These are phyloP conservation scores for Pterocarpus macrocarpus DNA, from an alignment of 306 rosid genomes.

Conservation along the genomic window DNA sequence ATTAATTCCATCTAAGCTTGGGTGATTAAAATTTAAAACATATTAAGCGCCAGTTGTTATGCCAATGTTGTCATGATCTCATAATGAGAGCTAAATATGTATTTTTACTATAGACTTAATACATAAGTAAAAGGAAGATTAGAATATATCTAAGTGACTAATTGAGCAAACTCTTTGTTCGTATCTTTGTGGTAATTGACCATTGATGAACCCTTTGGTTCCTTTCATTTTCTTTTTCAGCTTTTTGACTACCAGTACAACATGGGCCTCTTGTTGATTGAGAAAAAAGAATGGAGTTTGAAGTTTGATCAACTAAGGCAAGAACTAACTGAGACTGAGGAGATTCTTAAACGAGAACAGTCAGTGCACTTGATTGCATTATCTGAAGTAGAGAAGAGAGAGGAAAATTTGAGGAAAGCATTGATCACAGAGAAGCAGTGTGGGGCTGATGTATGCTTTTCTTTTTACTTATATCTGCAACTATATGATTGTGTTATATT, in stretches of 20 bases:
- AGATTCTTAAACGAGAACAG: constrained; percentile 85
- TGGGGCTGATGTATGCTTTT: constrained; percentile 69
- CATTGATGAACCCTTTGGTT: constrained; percentile 30
- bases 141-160: background rate
- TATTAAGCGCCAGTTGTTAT: background rate
- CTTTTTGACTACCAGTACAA: constrained; percentile 89
- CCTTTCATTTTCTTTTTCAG: constrained; percentile 54
- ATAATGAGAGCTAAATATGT: background rate
- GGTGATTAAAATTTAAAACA: constrained; percentile 3
- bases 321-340: constrained; percentile 74
- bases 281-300: constrained; percentile 80
- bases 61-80: constrained; percentile 19
- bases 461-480: constrained; percentile 32
- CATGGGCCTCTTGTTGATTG: constrained; percentile 91
- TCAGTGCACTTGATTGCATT: constrained; percentile 77
- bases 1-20: background rate
- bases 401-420: constrained; percentile 74
- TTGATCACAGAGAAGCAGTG: constrained; percentile 74
- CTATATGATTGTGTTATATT: constrained; percentile 11
- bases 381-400: constrained; percentile 77
- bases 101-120: constrained; percentile 11
- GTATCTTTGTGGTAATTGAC: constrained; percentile 32
- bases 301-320: constrained; percentile 68
- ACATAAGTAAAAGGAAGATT: background rate
- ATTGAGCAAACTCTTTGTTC: constrained; percentile 21